Percentiles rank a stretch among this genome's conserved stretches.
phyloP scores from a whole-genome alignment of 768 basidiomycete genomes.

The Xerocomellus chrysenteron region DNA sequence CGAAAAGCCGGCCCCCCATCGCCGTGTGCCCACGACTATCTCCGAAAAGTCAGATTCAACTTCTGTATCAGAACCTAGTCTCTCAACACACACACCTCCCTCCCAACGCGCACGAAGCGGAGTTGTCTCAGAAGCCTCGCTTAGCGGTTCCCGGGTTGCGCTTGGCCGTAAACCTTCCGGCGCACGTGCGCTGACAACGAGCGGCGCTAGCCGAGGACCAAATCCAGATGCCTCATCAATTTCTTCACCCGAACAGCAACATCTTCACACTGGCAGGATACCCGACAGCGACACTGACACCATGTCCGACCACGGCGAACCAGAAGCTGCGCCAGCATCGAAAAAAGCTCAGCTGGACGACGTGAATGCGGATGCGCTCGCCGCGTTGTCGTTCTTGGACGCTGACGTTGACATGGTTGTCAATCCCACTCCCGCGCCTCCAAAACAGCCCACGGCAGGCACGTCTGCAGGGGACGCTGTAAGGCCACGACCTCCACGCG shows the following conservation, averaged over 20 bases:
- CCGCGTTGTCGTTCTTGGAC: constrained; percentile 75
- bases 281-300: constrained; percentile 34
- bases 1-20: constrained; percentile 28
- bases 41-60: constrained; percentile 41
- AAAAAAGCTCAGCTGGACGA: constrained; percentile 41
- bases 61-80: constrained; percentile 32
- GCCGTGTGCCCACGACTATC: constrained; percentile 47
- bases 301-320: constrained; percentile 28
- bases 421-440: constrained; percentile 16
- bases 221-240: constrained; percentile 35
- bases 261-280: constrained; percentile 18
- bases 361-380: constrained; percentile 67
- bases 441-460: constrained; percentile 7
- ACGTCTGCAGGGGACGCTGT: constrained; percentile 3
- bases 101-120: constrained; percentile 22
- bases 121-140: constrained; percentile 32
- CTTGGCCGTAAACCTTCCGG: constrained; percentile 75
- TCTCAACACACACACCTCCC: constrained; percentile 13
- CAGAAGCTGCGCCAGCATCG: neutral
- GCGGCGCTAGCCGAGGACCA: constrained; percentile 37
- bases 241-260: constrained; percentile 39
- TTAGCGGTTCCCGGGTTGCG: constrained; percentile 37
- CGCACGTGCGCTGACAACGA: constrained; percentile 62
- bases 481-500: constrained; percentile 28
- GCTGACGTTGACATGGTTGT: constrained; percentile 35